phyloP scores from a whole-genome alignment of 441 rosid species.

The Bocquillonia castaneifolia region DNA sequence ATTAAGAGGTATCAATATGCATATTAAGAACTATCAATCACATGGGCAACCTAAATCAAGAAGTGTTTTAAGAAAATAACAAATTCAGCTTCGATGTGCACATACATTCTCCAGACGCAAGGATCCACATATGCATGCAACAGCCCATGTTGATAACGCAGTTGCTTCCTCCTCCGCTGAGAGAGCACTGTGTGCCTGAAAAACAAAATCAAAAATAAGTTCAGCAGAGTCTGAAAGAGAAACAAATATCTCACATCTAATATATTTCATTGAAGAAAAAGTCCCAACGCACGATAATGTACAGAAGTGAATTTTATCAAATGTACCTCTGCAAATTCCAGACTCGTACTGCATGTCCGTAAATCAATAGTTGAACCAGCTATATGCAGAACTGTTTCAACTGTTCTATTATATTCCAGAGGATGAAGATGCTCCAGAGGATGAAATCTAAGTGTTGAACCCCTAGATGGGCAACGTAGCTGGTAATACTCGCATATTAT shows the following conservation, averaged over 20 bases:
- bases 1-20: background rate
- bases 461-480: slow-evolving; percentile 61
- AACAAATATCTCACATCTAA: background rate
- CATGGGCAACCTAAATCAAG: background rate
- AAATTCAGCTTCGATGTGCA: slow-evolving; percentile 9
- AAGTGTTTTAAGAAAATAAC: background rate
- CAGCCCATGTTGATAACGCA: slow-evolving; percentile 84
- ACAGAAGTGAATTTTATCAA: background rate
- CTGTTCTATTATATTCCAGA: slow-evolving; percentile 67
- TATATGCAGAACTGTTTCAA: slow-evolving; percentile 48
- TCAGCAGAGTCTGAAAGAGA: background rate
- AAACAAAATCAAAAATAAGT: slow-evolving; percentile 29
- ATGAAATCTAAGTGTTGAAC: slow-evolving; percentile 70
- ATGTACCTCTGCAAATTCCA: slow-evolving; percentile 78
- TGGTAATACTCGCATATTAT: slow-evolving; percentile 75
- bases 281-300: background rate
- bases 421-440: slow-evolving; percentile 93
- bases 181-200: slow-evolving; percentile 69
- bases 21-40: background rate
- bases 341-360: slow-evolving; percentile 64
- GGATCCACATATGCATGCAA: slow-evolving; percentile 88
- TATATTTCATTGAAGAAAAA: background rate
- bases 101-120: slow-evolving; percentile 83
- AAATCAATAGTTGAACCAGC: slow-evolving; percentile 65
- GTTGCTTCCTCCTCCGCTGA: slow-evolving; percentile 86